Percentiles rank a stretch among this genome's conserved stretches.
Conservation (phyloP, 2,329 filamentous ascomycete genomes). For the Hypoxylon sp. region DNA sequence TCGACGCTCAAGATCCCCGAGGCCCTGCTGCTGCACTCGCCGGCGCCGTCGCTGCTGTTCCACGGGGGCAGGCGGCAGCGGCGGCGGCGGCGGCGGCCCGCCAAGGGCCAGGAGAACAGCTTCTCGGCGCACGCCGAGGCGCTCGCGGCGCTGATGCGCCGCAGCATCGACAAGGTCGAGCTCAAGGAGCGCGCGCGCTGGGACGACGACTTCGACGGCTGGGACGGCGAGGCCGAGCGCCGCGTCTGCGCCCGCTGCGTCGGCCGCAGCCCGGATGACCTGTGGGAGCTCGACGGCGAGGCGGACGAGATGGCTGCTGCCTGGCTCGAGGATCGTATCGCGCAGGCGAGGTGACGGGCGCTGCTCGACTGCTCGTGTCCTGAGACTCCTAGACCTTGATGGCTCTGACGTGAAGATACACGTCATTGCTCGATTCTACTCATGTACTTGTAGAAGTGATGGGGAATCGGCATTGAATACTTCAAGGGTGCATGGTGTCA, state of each 20-base stretch:
- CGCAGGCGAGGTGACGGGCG: neutral
- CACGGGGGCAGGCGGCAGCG: no score
- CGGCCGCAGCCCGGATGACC: conserved; percentile 42
- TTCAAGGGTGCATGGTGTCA: neutral
- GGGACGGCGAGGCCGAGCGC: conserved; percentile 46
- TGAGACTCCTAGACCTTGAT: neutral
- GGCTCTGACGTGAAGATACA: neutral
- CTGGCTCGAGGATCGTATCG: conserved; percentile 38
- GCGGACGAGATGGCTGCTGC: conserved; percentile 29
- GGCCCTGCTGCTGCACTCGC: conserved; percentile 57
- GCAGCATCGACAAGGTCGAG: conserved; percentile 57
- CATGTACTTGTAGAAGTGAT: neutral
- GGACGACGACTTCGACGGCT: conserved; percentile 50
- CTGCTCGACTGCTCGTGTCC: neutral
- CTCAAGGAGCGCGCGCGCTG: conserved; percentile 52
- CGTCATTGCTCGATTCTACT: neutral
- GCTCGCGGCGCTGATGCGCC: conserved; percentile 57
- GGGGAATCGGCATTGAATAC: no score
- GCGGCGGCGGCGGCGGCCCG: conserved; percentile 31
- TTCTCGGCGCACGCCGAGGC: conserved; percentile 57
- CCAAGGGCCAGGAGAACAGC: conserved; percentile 49
- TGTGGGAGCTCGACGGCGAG: conserved; percentile 14
- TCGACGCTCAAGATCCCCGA: conserved; percentile 60
- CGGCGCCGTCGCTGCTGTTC: conserved; percentile 35
- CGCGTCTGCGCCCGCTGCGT: conserved; percentile 52